These are phyloP conservation scores for Amanita inopinata DNA, from an alignment of 768 basidiomycete species.

Conservation along the genomic window DNA sequence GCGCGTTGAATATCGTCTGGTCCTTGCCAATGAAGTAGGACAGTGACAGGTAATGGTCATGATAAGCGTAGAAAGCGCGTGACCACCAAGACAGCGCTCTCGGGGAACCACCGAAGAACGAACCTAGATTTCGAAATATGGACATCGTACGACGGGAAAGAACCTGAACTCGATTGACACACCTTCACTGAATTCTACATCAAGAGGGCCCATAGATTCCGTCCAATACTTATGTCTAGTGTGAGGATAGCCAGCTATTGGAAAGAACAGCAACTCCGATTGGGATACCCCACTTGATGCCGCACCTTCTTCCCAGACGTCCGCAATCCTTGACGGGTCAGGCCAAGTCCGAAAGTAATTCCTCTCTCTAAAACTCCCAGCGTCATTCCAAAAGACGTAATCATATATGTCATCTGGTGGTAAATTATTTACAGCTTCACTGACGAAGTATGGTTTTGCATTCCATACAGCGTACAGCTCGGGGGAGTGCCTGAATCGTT, in stretches of 20 bases:
- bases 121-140: constrained; percentile 25
- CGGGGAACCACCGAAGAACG: constrained; percentile 47
- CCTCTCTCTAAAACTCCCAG: constrained; percentile 37
- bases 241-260: constrained; percentile 28
- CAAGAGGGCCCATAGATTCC: constrained; percentile 39
- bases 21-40: constrained; percentile 49
- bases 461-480: constrained; percentile 50
- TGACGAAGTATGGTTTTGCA: constrained; percentile 41
- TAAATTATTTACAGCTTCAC: constrained; percentile 26
- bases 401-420: constrained; percentile 26
- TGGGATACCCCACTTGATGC: constrained; percentile 18
- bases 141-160: neutral
- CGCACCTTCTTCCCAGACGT: constrained; percentile 29
- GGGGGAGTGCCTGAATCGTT: constrained; percentile 30
- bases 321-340: constrained; percentile 26
- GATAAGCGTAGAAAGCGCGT: constrained; percentile 36
- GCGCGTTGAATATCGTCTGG: constrained; percentile 41
- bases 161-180: no score
- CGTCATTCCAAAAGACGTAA: constrained; percentile 52
- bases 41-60: constrained; percentile 38
- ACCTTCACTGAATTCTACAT: constrained; percentile 45
- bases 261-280: constrained; percentile 43
- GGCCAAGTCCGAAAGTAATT: constrained; percentile 44
- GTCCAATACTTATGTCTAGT: constrained; percentile 25
- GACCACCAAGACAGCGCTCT: constrained; percentile 36